These are phyloP conservation scores for Aspergillus ochraceus DNA, from an alignment of 2,329 filamentous ascomycete genomes.

Conservation along the genomic window DNA sequence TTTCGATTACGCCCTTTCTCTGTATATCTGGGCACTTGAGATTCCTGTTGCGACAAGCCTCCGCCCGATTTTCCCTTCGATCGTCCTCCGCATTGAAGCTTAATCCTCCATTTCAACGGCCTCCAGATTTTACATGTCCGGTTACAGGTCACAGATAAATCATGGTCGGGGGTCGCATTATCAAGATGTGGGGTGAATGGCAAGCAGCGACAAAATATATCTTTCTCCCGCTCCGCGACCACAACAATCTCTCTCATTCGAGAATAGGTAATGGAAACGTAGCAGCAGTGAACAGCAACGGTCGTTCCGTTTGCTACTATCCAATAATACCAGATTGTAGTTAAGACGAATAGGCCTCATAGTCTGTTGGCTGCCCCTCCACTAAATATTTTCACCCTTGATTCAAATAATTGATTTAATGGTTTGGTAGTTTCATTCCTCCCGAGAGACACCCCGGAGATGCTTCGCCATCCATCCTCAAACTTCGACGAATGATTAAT, in stretches of 20 bases:
- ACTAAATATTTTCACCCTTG: slow-evolving; percentile 14
- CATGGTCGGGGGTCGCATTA: too few relatives aligned
- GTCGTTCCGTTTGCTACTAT: background rate
- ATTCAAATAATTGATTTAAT: slow-evolving; percentile 15
- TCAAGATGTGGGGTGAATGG: too few relatives aligned
- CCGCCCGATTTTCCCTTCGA: background rate
- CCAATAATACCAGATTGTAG: background rate
- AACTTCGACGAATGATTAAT: background rate
- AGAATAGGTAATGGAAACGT: too few relatives aligned
- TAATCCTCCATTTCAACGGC: background rate
- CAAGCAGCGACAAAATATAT: too few relatives aligned
- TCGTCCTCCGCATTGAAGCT: background rate
- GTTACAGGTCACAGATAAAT: too few relatives aligned
- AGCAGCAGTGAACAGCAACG: background rate
- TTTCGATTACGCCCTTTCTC: background rate
- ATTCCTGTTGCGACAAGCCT: too few relatives aligned
- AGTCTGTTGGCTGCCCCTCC: slow-evolving; percentile 10
- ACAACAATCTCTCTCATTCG: too few relatives aligned
- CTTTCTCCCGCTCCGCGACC: too few relatives aligned
- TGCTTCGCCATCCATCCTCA: background rate
- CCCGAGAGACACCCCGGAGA: background rate
- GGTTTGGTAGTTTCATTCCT: slow-evolving; percentile 3
- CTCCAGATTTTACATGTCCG: background rate
- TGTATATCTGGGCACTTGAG: background rate
- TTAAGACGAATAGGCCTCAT: background rate